Conservation (phyloP, 768 basidiomycete genomes). For the Thelephora ganbajun region DNA sequence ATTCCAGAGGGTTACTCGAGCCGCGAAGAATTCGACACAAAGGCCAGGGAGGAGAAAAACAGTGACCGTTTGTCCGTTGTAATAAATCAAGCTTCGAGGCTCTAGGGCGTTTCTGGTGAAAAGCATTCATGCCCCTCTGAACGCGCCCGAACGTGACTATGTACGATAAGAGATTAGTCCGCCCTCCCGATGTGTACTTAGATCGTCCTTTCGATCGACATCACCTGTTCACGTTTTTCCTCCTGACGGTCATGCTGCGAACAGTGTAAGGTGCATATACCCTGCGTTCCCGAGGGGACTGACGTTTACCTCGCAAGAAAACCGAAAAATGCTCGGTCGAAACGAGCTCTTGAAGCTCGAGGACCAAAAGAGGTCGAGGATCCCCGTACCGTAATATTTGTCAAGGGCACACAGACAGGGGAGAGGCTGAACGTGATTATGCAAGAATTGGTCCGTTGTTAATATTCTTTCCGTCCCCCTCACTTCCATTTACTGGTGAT, state of each 20-base stretch:
- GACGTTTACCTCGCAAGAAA: constrained; percentile 32
- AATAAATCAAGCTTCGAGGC: too few relatives aligned
- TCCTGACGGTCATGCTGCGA: constrained; percentile 10
- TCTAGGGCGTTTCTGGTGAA: too few relatives aligned
- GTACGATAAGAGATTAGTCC: too few relatives aligned
- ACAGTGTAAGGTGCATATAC: constrained; percentile 13
- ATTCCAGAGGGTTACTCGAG: too few relatives aligned
- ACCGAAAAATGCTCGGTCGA: constrained; percentile 92
- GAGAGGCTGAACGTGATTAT: constrained; percentile 69
- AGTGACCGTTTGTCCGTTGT: too few relatives aligned
- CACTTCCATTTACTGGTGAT: neutral
- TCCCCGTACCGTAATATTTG: constrained; percentile 77
- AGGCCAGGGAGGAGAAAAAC: too few relatives aligned
- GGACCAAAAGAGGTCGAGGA: constrained; percentile 87
- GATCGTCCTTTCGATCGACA: too few relatives aligned
- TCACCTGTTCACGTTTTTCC: too few relatives aligned
- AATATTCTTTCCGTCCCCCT: neutral
- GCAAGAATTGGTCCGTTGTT: constrained; percentile 67
- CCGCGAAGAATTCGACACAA: too few relatives aligned
- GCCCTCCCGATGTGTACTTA: too few relatives aligned
- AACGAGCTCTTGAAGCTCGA: constrained; percentile 75
- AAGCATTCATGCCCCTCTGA: too few relatives aligned
- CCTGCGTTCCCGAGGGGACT: neutral
- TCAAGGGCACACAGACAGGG: constrained; percentile 76
- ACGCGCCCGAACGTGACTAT: too few relatives aligned